Evolutionary conservation across 176 grass and related monocot genomes (phyloP), one percentile per base, ranked within the genome.

Genomic region (Calamus simplicifolius): DNA sequence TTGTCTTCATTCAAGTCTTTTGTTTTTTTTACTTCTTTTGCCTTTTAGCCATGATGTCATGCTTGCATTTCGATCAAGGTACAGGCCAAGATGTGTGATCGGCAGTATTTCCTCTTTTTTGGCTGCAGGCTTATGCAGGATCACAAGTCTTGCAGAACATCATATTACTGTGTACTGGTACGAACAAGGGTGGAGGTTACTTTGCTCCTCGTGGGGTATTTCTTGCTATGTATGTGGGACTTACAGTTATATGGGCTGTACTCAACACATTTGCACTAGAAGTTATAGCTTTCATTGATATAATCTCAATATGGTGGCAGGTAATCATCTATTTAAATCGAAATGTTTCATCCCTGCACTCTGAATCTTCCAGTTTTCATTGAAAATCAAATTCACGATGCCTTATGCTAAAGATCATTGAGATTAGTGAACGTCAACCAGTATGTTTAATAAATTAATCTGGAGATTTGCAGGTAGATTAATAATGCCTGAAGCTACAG

Each of bases 301-400:
- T 97, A 27, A 82, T 97, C 83, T 97, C 93, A 21, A 90, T 97
- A 57, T 97, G 87, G 78, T 97, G 93, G 93, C 93, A 91, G 91
- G 91, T 96, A 72, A 28, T 35, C 48, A 25, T 31, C 17, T 6
- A 43, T 43, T 13, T 43, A 13, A 43, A 43, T 43, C 8, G 12
- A 43, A 43, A 43, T 43, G 12, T 43, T 43, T 43, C 12, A 10
- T 43, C 35, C 12, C 1, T 43, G 8, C 10, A 13, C 35, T 43
- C 8, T 43, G 35, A 10, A 10, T 43, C 35, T 12, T 12, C 35
- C 35, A 43, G 35, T 43, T 43, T 43, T 43, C 7, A 8, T 43
- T 43, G 35, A 43, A 43, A 43, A 43, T 43, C 35, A 43, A 43
- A 43, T 43, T 6, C 8, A 12, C 35, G 21, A 43, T 43, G 35